Evolutionary conservation across 345 rosid species (phyloP), one percentile per base, ranked within the genome.

Genomic region (Gossypioides kirkii): DNA sequence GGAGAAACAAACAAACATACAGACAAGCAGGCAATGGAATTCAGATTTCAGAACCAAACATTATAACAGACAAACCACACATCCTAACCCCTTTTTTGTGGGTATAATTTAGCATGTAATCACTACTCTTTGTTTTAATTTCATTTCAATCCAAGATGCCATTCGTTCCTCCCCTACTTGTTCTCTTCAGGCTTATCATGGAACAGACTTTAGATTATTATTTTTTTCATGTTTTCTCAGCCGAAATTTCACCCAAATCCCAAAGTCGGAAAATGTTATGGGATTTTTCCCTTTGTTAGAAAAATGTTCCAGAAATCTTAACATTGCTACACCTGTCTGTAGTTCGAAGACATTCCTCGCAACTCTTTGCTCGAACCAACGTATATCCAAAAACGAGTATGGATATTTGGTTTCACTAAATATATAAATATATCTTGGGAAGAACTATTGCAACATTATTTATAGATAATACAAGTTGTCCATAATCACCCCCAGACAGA

Each of bases 401-500:
- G 11, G 58, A 53, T n/a, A 53, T 53, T 14, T 54, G 22, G 52
- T 74, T 66, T 43, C 42, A 26, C n/a, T 26, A 28, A 13, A 32
- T 28, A 73, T 69, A 73, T n/a, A n/a, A n/a, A n/a, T 64, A 73
- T 75, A 77, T 79, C 79, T 50, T 26, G 10, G 10, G 77, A 78
- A 73, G 77, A 80, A 84, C 81, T 69, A 80, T 78, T 77, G 81
- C 87, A 81, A 78, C 84, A 83, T 82, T 84, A 87, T 87, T 80
- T 82, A 80, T 73, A 70, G 73, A 78, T 77, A 78, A 80, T 78
- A 76, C 82, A 70, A 79, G 84, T 73, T 59, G 81, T 72, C 20
- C 49, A 2, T 79, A 74, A 78, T 68, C 74, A 80, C 83, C 83
- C 77, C 75, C 76, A 73, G 80, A 83, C 79, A 76, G 80, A 81